These are phyloP conservation scores for Boletus tylopilopsis DNA, from an alignment of 768 basidiomycete species.

Conservation along the genomic window DNA sequence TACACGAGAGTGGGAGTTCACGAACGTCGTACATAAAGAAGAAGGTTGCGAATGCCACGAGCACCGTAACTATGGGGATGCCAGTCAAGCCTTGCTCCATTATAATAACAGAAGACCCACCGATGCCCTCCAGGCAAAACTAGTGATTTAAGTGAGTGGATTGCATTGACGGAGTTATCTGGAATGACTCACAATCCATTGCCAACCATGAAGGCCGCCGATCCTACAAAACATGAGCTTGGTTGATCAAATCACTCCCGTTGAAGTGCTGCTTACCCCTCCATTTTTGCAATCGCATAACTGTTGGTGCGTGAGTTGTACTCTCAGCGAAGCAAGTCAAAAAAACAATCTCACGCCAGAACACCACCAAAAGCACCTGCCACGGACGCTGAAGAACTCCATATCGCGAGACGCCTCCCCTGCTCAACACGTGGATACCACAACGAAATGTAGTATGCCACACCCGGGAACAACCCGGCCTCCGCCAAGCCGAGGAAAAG, in stretches of 20 bases:
- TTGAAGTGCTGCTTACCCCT: not conserved
- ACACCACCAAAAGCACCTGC: not conserved
- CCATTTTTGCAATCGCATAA: not conserved
- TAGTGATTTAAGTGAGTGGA: not conserved
- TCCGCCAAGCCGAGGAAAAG: not conserved
- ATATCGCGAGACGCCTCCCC: not conserved
- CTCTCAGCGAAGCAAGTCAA: not conserved
- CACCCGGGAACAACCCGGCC: not conserved
- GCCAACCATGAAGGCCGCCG: constrained; percentile 1
- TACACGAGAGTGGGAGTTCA: too few species aligned
- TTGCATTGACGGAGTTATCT: too few species aligned
- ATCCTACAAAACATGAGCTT: not conserved
- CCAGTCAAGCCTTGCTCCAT: not conserved
- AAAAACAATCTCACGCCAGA: not conserved
- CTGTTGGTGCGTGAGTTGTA: not conserved
- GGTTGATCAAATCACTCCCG: not conserved
- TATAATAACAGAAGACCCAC: not conserved
- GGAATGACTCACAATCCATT: not conserved
- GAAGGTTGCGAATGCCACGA: not conserved
- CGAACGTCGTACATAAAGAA: not conserved
- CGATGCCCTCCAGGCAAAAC: not conserved
- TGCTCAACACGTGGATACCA: not conserved
- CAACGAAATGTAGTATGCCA: not conserved
- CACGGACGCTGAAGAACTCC: not conserved
- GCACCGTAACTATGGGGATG: not conserved